Base-by-base conservation (phyloP, 495 filamentous ascomycete genomes). In the Neurospora sp. region DNA sequence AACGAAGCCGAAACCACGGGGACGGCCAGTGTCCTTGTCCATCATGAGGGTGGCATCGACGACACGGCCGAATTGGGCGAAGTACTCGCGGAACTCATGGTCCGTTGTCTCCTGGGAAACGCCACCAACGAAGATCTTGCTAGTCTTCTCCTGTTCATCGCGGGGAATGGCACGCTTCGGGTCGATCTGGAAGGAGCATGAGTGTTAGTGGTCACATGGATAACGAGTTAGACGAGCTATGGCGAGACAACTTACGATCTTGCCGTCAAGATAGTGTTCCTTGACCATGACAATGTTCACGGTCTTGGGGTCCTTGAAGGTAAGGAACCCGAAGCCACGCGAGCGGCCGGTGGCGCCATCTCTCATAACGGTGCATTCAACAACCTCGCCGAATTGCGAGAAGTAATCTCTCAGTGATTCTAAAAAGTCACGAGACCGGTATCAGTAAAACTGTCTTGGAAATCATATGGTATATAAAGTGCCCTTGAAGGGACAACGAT, bases 251-350 rank as follows among this genome's bases (percentile, higher is more conserved):
- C 94, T 87, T 88, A 99, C 96, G 83, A 98, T 97, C 80, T 99
- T 99, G 71, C 96, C 96, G 83, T 99, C 96, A 18, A 99, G 87
- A 77, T 94, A 97, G 82, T 99, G 96, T 80, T 99, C 96, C 85
- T 98, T 98, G 75, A 98, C 96, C 96, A 99, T 99, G 44, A 99
- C 96, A 76, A 94, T 97, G 80, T 99, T 99, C 75, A 99, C 96
- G 14, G 93, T 97, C 82, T 95, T 96, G 23, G 96, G 92, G 79
- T 99, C 96, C 77, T 93, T 95, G 87, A 99, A 99, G 7, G 96
- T 99, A 72, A 99, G 87, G 83, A 99, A 99, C 18, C 96, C 96
- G 77, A 99, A 99, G 12, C 96, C 96, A 79, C 96, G 90, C 14
- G 95, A 98, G 72, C 96, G 91, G 39, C 96, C 96, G 35, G 92